These are phyloP conservation scores for Viola pubescens DNA, from an alignment of 441 rosid genomes.

Conservation along the genomic window DNA sequence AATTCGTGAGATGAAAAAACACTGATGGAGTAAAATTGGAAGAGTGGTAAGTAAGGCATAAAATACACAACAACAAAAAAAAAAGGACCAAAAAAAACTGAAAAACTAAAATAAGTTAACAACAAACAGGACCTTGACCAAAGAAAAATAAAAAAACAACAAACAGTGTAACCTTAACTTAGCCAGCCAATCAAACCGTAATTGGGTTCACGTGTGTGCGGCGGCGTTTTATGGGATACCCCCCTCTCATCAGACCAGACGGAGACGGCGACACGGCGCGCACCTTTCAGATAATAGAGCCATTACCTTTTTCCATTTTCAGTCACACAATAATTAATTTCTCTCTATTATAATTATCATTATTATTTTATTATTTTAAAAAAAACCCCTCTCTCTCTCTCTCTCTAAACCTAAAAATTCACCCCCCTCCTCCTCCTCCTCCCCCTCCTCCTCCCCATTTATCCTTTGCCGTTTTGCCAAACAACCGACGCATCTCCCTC, in stretches of 20 bases:
- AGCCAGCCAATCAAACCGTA: not conserved
- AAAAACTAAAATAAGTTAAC: too few relatives aligned
- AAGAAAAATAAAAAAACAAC: too few relatives aligned
- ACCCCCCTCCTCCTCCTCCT: conserved; percentile 34
- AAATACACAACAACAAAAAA: too few relatives aligned
- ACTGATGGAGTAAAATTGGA: too few relatives aligned
- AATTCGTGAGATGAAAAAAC: too few relatives aligned
- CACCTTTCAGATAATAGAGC: conserved; percentile 3
- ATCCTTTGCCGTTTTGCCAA: too few relatives aligned
- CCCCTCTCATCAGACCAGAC: conserved; percentile 13
- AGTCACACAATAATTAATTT: conserved; percentile 2
- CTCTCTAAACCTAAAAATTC: conserved; percentile 14
- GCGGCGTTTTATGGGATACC: conserved; percentile 21
- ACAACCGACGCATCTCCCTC: conserved; percentile 1
- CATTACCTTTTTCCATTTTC: not conserved
- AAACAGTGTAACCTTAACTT: too few relatives aligned
- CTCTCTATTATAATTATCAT: not conserved
- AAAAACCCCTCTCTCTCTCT: conserved; percentile 15
- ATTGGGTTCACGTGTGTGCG: conserved; percentile 21
- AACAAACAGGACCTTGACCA: too few relatives aligned
- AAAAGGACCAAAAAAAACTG: too few relatives aligned
- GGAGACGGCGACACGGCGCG: conserved; percentile 26
- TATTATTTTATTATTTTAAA: not conserved
- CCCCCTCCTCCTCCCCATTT: conserved; percentile 4
- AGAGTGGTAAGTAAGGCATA: too few relatives aligned